phyloP scores from a whole-genome alignment of 169 alveolate genomes.

The Plasmodium cynomolgi region DNA sequence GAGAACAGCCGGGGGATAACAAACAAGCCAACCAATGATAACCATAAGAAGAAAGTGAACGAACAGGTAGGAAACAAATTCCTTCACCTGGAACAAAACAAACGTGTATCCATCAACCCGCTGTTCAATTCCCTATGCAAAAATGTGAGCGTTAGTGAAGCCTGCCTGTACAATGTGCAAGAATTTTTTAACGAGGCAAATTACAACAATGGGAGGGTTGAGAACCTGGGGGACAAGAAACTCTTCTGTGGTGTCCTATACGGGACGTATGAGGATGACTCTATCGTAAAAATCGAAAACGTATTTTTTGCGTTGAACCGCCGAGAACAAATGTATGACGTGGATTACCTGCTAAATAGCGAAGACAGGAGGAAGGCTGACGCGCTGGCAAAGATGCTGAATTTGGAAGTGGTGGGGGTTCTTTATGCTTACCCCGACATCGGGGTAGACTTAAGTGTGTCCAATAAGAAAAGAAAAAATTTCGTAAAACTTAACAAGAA shows the following conservation, averaged over 20 bases:
- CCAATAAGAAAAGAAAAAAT: conserved; percentile 40
- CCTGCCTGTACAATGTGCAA: conserved; percentile 63
- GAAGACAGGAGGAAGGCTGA: conserved; percentile 68
- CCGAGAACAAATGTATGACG: conserved; percentile 13
- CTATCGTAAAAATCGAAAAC: conserved; percentile 40
- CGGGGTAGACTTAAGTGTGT: conserved; percentile 34
- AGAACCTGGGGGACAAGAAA: not conserved
- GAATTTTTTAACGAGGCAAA: conserved; percentile 45
- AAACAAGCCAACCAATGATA: not conserved
- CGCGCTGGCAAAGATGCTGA: conserved; percentile 36
- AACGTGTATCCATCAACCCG: conserved; percentile 50
- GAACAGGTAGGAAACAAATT: conserved; percentile 55
- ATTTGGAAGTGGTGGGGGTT: conserved; percentile 61
- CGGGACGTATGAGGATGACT: conserved; percentile 53
- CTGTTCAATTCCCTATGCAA: conserved; percentile 46
- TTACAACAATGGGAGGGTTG: conserved; percentile 5
- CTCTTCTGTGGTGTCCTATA: conserved; percentile 60
- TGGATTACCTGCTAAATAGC: conserved; percentile 49
- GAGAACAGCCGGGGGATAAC: not conserved
- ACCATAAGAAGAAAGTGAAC: not conserved
- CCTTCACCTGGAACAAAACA: conserved; percentile 38
- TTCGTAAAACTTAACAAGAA: conserved; percentile 52
- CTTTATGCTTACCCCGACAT: conserved; percentile 72
- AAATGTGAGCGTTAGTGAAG: conserved; percentile 72
- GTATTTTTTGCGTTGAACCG: conserved; percentile 56